Conservation (phyloP, 192 early-diverging fungal species). For the Mortierella claussenii region DNA sequence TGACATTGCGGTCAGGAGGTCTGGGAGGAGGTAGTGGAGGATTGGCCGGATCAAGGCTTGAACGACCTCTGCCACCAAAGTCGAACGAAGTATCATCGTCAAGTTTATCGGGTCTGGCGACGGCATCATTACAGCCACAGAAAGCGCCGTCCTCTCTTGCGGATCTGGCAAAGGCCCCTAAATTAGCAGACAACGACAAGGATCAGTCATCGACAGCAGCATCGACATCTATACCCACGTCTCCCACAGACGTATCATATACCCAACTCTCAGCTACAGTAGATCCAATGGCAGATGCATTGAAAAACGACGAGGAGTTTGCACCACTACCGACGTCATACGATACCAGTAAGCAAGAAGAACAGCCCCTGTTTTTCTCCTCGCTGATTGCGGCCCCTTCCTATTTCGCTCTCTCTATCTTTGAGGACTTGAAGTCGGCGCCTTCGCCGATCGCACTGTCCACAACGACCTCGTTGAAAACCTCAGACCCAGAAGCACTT, state of each 20-base stretch:
- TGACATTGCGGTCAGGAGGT: slow-evolving; percentile 5
- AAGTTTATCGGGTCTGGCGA: neutral
- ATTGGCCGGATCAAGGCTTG: neutral
- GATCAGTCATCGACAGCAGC: no score
- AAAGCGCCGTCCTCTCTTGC: neutral
- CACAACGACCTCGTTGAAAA: neutral
- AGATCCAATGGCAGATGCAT: neutral
- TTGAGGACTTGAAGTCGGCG: slow-evolving; percentile 19
- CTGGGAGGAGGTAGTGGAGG: neutral
- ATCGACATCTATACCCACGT: no score
- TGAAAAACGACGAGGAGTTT: neutral
- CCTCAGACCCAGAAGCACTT: slow-evolving; percentile 2
- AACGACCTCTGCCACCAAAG: neutral
- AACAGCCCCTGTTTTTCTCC: slow-evolving; percentile 5
- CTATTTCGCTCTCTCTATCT: slow-evolving; percentile 42
- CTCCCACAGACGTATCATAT: no score
- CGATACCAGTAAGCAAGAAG: no score
- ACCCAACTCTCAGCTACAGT: no score
- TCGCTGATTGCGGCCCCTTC: slow-evolving; percentile 35
- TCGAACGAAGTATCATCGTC: neutral
- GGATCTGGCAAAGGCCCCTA: neutral
- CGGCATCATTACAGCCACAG: neutral
- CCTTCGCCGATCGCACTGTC: slow-evolving; percentile 8
- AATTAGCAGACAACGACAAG: no score
- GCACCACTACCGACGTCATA: neutral